These are phyloP conservation scores for Phellinidium pouzarii DNA, from an alignment of 1,284 basidiomycete species.

Conservation along the genomic window DNA sequence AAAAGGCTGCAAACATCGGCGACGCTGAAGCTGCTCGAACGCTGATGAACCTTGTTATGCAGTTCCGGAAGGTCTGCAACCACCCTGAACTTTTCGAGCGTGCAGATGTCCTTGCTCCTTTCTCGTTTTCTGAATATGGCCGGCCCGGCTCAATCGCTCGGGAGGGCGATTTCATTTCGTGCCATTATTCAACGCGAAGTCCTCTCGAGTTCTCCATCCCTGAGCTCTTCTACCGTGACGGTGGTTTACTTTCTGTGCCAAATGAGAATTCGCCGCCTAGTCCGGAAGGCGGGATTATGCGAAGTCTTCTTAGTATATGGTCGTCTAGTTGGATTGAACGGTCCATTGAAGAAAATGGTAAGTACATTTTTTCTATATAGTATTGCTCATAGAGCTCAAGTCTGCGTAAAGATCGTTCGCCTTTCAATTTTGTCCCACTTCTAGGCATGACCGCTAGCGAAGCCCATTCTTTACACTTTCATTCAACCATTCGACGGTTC, in stretches of 20 bases:
- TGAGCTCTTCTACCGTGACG: conserved; percentile 71
- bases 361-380: conserved; percentile 22
- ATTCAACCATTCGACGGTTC: conserved; percentile 49
- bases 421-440: conserved; percentile 77
- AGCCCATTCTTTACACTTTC: conserved; percentile 52
- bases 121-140: conserved; percentile 83
- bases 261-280: conserved; percentile 48
- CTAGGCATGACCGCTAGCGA: conserved; percentile 58
- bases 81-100: conserved; percentile 98
- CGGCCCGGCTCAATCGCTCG: conserved; percentile 76
- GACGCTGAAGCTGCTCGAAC: conserved; percentile 89
- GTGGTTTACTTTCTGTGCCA: conserved; percentile 69
- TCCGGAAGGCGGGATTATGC: conserved; percentile 55
- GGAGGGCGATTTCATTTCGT: conserved; percentile 78
- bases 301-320: conserved; percentile 89
- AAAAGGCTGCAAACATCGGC: conserved; percentile 84
- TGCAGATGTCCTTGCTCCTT: conserved; percentile 91
- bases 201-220: conserved; percentile 81
- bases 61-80: conserved; percentile 98
- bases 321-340: conserved; percentile 71
- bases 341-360: conserved; percentile 64
- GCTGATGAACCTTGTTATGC: conserved; percentile 99
- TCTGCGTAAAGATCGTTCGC: conserved; percentile 31
- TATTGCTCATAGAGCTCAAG: background rate
- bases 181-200: conserved; percentile 83